Evolutionary conservation across 306 rosid species (phyloP), one percentile per base, ranked within the genome.

Genomic region (Prunus dulcis): DNA sequence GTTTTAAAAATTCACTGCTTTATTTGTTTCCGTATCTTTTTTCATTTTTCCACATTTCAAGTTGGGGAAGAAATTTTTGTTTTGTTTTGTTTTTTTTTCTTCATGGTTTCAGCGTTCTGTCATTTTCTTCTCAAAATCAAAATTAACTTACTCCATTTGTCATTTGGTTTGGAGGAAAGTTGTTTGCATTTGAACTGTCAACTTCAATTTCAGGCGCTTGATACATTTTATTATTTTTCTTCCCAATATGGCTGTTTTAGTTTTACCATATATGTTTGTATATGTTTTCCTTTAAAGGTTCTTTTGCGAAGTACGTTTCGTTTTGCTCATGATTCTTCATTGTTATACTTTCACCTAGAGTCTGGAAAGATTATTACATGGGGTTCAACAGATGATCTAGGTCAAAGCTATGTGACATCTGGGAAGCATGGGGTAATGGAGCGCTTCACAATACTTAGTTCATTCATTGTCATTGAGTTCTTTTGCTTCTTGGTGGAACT

Each of bases 371-470:
- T 91, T 77, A 93, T 91, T 66, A 93, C 98, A 65, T 93, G 97
- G 98, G 98, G 98, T 50, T 90, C 98, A 62, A 90, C 98, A 14
- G 97, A 91, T 88, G 98, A 93, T 87, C 80, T 93, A 70, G 98
- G 98, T 51, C 98, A 93, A 85, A 93, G 97, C 88, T 93, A 93
- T 83, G 88, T 93, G 72, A 88, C 98, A 20, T 91, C 97, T 53
- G 98, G 98, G 79, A 93, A 91, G 81, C 98, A 93, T 23, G 97
- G 97, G 97, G 98, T 93, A 91, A 78, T 72, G 80, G 47, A 64
- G 28, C 46, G 51, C 22, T 63, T 49, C 60, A 9, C 11, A 17
- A 79, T 41, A 28, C 58, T 67, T 52, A 20, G 22, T 41, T 62
- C 41, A 45, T 67, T 74, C 53, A 25, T 2, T 22, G 6, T 34